Evolutionary conservation across 2,329 filamentous ascomycete genomes (phyloP).

Genomic region (Penicillium sp.): DNA sequence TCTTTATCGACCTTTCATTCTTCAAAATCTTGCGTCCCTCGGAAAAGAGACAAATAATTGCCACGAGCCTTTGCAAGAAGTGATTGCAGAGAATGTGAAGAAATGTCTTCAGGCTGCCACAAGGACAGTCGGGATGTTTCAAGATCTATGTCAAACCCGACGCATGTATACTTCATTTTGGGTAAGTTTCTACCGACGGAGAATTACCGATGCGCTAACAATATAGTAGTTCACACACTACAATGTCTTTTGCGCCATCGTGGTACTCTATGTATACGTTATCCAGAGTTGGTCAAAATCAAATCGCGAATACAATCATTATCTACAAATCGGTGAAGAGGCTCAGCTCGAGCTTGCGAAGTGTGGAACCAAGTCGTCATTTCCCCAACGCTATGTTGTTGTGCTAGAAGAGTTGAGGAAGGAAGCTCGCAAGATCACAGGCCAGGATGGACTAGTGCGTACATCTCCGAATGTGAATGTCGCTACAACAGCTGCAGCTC

Average conservation of each 20-base stretch:
- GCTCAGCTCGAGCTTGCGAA: conserved; percentile 48
- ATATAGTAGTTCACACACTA: conserved; percentile 41
- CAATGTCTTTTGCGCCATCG: conserved; percentile 51
- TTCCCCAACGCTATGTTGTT: conserved; percentile 48
- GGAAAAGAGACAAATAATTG: neutral
- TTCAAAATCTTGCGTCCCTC: neutral
- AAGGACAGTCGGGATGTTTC: conserved; percentile 44
- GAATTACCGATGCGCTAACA: conserved; percentile 32
- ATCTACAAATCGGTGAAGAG: conserved; percentile 43
- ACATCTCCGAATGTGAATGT: neutral
- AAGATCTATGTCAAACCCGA: conserved; percentile 40
- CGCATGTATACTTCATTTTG: conserved; percentile 49
- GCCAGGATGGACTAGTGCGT: neutral
- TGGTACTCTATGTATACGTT: conserved; percentile 51
- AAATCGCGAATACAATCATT: conserved; percentile 30
- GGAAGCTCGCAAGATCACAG: conserved; percentile 20
- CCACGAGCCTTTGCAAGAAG: neutral
- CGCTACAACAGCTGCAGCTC: neutral
- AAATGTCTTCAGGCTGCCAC: conserved; percentile 48
- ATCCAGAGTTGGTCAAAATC: conserved; percentile 40
- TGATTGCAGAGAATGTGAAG: neutral
- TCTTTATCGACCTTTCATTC: conserved; percentile 34
- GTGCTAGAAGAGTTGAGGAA: conserved; percentile 45
- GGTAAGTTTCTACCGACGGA: conserved; percentile 29
- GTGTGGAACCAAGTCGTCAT: conserved; percentile 44